These are phyloP conservation scores for Ceratobasidium sp. DNA, from an alignment of 1,284 basidiomycete species.

Conservation along the genomic window DNA sequence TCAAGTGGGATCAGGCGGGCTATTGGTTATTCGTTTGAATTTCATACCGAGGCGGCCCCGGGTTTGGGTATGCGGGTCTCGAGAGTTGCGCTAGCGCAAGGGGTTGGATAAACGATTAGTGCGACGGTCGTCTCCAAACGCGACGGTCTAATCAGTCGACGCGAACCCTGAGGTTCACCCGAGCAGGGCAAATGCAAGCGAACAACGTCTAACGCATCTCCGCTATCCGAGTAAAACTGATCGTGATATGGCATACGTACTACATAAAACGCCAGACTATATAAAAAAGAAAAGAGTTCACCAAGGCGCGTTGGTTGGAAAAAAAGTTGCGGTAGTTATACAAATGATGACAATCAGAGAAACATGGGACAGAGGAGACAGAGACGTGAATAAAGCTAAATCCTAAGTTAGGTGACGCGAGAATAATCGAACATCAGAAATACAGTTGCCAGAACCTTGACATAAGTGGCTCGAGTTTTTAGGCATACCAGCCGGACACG, in stretches of 20 bases:
- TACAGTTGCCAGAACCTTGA: conserved; percentile 34
- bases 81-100: too few relatives aligned
- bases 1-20: too few relatives aligned
- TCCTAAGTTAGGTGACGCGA: too few relatives aligned
- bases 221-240: neutral
- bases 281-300: conserved; percentile 2
- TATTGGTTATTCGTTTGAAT: too few relatives aligned
- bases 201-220: too few relatives aligned
- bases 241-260: conserved; percentile 37
- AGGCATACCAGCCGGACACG: neutral
- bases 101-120: too few relatives aligned
- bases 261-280: conserved; percentile 17
- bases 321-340: conserved; percentile 9
- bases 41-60: too few relatives aligned
- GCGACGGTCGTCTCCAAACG: too few relatives aligned
- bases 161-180: too few relatives aligned
- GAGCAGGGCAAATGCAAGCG: too few relatives aligned
- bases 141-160: too few relatives aligned
- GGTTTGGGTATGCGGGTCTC: too few relatives aligned
- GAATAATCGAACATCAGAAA: conserved; percentile 31
- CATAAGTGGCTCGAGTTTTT: conserved; percentile 35
- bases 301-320: neutral
- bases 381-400: conserved; percentile 32
- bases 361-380: conserved; percentile 19
- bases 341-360: conserved; percentile 21